These are phyloP conservation scores for Neurospora sp. DNA, from an alignment of 495 filamentous ascomycete species.

Conservation along the genomic window DNA sequence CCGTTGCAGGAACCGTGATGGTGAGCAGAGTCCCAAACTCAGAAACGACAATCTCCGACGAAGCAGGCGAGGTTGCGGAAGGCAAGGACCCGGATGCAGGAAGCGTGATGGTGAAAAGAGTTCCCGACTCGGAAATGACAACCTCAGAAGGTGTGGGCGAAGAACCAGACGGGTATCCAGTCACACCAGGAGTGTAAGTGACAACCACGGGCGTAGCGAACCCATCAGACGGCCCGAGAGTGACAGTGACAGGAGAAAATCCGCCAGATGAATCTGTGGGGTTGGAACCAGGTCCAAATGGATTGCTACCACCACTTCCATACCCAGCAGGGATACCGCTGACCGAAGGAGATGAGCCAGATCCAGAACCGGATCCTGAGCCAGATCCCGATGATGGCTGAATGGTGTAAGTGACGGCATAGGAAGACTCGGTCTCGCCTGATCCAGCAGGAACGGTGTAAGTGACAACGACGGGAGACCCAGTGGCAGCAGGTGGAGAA, in stretches of 20 bases:
- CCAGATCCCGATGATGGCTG: neutral
- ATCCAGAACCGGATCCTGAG: neutral
- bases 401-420: constrained; percentile 15
- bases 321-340: neutral
- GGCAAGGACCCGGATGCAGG: neutral
- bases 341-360: neutral
- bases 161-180: neutral
- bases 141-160: neutral
- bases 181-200: constrained; percentile 7
- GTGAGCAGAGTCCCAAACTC: neutral
- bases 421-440: constrained; percentile 4
- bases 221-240: neutral
- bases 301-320: neutral
- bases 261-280: neutral
- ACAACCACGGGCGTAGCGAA: constrained; percentile 6
- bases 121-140: neutral
- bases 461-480: constrained; percentile 8
- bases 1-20: neutral
- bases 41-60: neutral
- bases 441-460: constrained; percentile 11
- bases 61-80: neutral
- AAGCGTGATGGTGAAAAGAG: neutral
- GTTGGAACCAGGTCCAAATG: neutral
- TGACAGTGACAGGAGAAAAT: constrained; percentile 1
- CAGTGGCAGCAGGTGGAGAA: neutral